Evolutionary conservation across 2,329 filamentous ascomycete genomes (phyloP).

Genomic region (Meredithiella fracta): DNA sequence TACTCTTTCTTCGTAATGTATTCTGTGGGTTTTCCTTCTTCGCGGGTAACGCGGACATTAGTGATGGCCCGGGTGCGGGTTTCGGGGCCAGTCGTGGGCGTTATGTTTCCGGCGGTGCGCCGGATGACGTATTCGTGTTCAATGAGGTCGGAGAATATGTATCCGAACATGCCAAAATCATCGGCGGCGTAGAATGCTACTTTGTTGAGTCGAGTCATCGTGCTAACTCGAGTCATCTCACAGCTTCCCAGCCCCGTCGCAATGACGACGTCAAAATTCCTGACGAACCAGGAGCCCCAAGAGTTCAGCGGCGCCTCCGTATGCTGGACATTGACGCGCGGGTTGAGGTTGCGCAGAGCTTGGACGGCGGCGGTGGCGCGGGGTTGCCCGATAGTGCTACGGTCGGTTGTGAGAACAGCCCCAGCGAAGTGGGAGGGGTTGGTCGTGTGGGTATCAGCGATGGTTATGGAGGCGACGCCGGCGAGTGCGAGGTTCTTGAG

Average conservation of each 20-base stretch:
- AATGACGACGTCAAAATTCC: slow-evolving; percentile 68
- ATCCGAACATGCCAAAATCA: slow-evolving; percentile 63
- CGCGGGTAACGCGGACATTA: slow-evolving; percentile 51
- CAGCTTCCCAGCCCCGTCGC: slow-evolving; percentile 72
- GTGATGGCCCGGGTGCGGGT: slow-evolving; percentile 63
- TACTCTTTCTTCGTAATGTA: slow-evolving; percentile 81
- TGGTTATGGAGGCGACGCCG: slow-evolving; percentile 76
- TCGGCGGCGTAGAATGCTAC: slow-evolving; percentile 9
- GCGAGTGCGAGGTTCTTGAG: slow-evolving; percentile 95
- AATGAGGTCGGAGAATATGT: slow-evolving; percentile 85
- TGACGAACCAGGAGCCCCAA: slow-evolving; percentile 57
- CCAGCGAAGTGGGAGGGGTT: slow-evolving; percentile 61
- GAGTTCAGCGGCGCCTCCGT: too few relatives aligned
- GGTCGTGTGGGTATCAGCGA: slow-evolving; percentile 60
- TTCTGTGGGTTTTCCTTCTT: slow-evolving; percentile 54
- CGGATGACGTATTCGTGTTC: slow-evolving; percentile 81
- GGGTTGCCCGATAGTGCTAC: slow-evolving; percentile 60
- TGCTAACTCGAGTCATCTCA: slow-evolving; percentile 65
- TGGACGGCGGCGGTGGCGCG: slow-evolving; percentile 64
- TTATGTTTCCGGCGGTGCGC: slow-evolving; percentile 62
- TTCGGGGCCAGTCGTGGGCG: slow-evolving; percentile 45
- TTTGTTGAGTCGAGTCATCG: slow-evolving; percentile 57
- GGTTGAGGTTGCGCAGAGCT: slow-evolving; percentile 76
- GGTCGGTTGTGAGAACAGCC: slow-evolving; percentile 35
- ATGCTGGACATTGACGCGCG: slow-evolving; percentile 60